Evolutionary conservation across 352 stramenopile species (phyloP).

Genomic region (Phytophthora citrophthora): DNA sequence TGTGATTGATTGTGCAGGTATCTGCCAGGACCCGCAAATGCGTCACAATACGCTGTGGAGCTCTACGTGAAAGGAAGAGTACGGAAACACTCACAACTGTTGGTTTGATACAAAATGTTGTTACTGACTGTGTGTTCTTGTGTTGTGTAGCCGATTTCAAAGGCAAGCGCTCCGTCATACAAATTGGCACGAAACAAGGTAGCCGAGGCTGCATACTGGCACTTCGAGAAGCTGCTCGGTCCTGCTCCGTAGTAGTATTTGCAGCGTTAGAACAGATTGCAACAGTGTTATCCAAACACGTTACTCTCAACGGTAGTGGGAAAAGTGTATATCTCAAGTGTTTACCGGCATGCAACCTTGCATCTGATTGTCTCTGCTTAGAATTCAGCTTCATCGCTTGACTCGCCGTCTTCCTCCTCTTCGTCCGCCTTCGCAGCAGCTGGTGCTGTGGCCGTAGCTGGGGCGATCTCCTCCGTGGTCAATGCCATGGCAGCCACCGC

Average conservation of each 20-base stretch:
- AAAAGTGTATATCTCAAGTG: conserved; percentile 24
- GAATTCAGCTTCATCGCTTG: conserved; percentile 88
- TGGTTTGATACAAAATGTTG: background rate
- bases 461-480: conserved; percentile 61
- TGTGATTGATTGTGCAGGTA: conserved; percentile 44
- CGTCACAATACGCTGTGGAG: conserved; percentile 52
- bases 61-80: conserved; percentile 76
- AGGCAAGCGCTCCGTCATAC: conserved; percentile 57
- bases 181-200: conserved; percentile 63
- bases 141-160: conserved; percentile 47
- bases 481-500: conserved; percentile 75
- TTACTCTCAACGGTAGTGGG: background rate
- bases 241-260: conserved; percentile 17
- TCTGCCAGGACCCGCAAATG: conserved; percentile 53
- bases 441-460: conserved; percentile 20
- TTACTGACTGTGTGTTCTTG: background rate
- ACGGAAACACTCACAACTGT: conserved; percentile 7
- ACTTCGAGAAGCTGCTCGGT: conserved; percentile 46
- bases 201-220: conserved; percentile 56
- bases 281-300: no score
- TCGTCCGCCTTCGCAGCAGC: conserved; percentile 3
- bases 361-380: conserved; percentile 38
- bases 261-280: no score
- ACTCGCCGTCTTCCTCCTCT: conserved; percentile 72
- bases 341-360: conserved; percentile 7